Evolutionary conservation across 2,329 filamentous ascomycete species (phyloP), one percentile per base, ranked within the genome.

Genomic region (Cladophialophora immunda): DNA sequence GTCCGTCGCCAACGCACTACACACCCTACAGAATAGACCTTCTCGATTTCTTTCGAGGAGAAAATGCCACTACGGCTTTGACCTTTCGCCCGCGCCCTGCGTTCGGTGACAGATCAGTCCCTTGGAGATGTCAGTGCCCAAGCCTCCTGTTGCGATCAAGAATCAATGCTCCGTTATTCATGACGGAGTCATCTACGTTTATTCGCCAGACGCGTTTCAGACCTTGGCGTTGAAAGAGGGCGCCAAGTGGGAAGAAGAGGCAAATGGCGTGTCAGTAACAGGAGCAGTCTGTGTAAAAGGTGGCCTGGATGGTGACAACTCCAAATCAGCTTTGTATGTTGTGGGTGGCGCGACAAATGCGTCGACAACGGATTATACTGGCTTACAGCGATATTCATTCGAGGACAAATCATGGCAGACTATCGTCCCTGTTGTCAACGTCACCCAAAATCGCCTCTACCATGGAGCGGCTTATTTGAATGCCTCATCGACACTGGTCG

Each of bases 171-270:
- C 93, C 65, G 87, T 91, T 75, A 86, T 97, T 68, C 84, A 92
- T 81, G 84, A 93, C 76, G 89, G 93, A 78, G 93, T 89, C 13
- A 87, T 98, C 61, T 98, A 96, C 81, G 89, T 91, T 54, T 97
- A 92, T 78, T 92, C 92, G 5, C 80, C 88, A 8, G 80, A 87
- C 55, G 91, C 88, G 30, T 94, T 98, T 73, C 87, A 93, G 76
- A 90, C 91, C 8, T 80, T 98, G 70, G 79, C 84, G 13, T 80
- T 98, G 70, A 80, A 86, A 69, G 79, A 88, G 71, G 91, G 91
- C 58, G 91, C 88, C 57, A 80, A 87, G 80, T 97, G 94, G 94
- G 81, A 85, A 70, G 76, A 83, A 71, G 78, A 95, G 71, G 75
- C 84, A 0, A 85, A 85, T 76, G 92, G 92, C 57, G 85, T 89